These are phyloP conservation scores for Spiraea crenata DNA, from an alignment of 331 rosid species.

Conservation along the genomic window DNA sequence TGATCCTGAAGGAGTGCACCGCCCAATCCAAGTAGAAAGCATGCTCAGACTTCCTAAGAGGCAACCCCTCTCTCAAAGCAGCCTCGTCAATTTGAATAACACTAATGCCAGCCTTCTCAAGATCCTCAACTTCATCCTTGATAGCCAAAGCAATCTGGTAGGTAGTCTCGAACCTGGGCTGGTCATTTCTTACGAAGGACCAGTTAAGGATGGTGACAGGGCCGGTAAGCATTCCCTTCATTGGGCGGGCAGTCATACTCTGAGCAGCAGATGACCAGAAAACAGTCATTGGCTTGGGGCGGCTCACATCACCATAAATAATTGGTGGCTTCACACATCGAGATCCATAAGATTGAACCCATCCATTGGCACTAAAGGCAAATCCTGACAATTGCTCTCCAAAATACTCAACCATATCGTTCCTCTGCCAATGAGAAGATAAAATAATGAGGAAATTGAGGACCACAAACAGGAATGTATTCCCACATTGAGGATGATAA, in stretches of 20 bases:
- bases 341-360: slow-evolving; percentile 99
- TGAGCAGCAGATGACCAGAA: slow-evolving; percentile 93
- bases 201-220: slow-evolving; percentile 99
- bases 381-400: slow-evolving; percentile 96
- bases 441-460: slow-evolving; percentile 29
- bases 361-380: slow-evolving; percentile 92
- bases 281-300: slow-evolving; percentile 95
- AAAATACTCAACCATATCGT: slow-evolving; percentile 98
- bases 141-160: slow-evolving; percentile 96
- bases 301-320: slow-evolving; percentile 99
- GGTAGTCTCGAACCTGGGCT: slow-evolving; percentile 86
- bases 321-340: slow-evolving; percentile 99
- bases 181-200: slow-evolving; percentile 95
- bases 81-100: slow-evolving; percentile 98
- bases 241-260: slow-evolving; percentile 92
- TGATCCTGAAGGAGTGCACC: slow-evolving; percentile 92
- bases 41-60: slow-evolving; percentile 91
- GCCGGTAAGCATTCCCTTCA: slow-evolving; percentile 99
- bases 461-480: not conserved
- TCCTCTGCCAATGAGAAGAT: slow-evolving; percentile 61
- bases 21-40: slow-evolving; percentile 95
- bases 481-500: too few relatives aligned
- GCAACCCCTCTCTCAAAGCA: slow-evolving; percentile 93
- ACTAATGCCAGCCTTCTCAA: slow-evolving; percentile 77
- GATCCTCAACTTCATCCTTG: slow-evolving; percentile 98